Base-by-base conservation (phyloP, 192 early-diverging fungal genomes). In the Coemansia sp. region DNA sequence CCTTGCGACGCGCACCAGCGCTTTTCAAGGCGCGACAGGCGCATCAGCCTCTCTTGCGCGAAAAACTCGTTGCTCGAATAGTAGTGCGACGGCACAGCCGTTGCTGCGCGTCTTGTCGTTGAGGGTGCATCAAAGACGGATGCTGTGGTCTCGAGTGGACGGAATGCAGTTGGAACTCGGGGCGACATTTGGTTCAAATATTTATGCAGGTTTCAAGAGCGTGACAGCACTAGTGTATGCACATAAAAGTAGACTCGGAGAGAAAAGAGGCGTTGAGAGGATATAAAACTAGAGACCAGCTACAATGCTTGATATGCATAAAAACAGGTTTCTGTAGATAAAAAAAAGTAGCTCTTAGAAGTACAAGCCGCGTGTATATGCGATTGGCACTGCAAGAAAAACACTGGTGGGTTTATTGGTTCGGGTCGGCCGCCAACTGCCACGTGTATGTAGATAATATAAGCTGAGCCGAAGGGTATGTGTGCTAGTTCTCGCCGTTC, bases 91-190 rank as follows among this genome's bases (percentile, higher is more conserved):
- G 76, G 71, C 61, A 66, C 67, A 14, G 71, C 61, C 22, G 71
- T 73, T 48, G 76, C 65, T 14, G 75, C 72, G 52, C 76, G 76
- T n/a, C 76, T 48, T 50, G 69, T 35, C 19, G 49, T 62, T 7
- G 63, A 46, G 4, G 53, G 29, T 48, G 56, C 73, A 25, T 34
- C 9, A 14, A 45, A 33, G 13, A 61, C 75, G 52, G 68, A 73
- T 13, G 67, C 66, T 20, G 66, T 63, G 32, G 67, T 73, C 50
- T 79, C 76, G 57, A 79, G 76, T n/a, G 76, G 76, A 49, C 76
- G 76, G 68, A 79, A 79, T 32, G 76, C 76, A 53, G 76, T 79
- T 46, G 71, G 76, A 9, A 79, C 76, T 65, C 76, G 46, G 58
- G 75, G 20, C 29, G 71, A 70, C 76, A 79, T 79, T 35, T 56